Conservation (phyloP, 2,329 filamentous ascomycete genomes). For the Delphinella strobiligena region DNA sequence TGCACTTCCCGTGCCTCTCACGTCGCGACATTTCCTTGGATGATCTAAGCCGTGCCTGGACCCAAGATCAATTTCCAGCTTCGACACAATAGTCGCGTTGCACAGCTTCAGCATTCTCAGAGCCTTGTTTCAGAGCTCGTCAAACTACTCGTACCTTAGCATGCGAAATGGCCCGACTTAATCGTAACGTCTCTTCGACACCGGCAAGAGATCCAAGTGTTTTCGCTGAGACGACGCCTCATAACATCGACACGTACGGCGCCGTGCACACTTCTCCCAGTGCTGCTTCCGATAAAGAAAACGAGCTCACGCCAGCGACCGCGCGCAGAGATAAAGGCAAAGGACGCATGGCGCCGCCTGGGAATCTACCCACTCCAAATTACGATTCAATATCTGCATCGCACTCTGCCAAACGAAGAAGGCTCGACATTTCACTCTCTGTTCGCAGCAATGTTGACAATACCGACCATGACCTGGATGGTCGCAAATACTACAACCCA, state of each 20-base stretch:
- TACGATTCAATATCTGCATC: slow-evolving; percentile 18
- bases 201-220: not conserved
- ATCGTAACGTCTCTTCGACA: not conserved
- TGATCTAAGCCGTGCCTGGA: no score
- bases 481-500: slow-evolving; percentile 56
- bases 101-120: no score
- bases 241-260: no score
- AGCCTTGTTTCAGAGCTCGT: no score
- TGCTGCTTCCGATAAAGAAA: slow-evolving; percentile 32
- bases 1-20: not conserved
- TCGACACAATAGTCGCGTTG: no score
- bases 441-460: slow-evolving; percentile 10
- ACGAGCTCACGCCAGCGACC: slow-evolving; percentile 18
- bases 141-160: no score
- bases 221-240: no score
- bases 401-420: slow-evolving; percentile 16
- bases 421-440: slow-evolving; percentile 6
- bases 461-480: slow-evolving; percentile 16
- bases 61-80: no score
- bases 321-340: slow-evolving; percentile 32
- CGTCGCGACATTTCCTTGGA: not conserved
- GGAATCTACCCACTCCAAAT: slow-evolving; percentile 25
- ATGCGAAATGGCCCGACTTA: not conserved
- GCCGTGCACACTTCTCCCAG: slow-evolving; percentile 2
- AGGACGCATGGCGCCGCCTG: slow-evolving; percentile 26